Evolutionary conservation across 139 green algal genomes (phyloP).

Genomic region (Pleodorina starrii): DNA sequence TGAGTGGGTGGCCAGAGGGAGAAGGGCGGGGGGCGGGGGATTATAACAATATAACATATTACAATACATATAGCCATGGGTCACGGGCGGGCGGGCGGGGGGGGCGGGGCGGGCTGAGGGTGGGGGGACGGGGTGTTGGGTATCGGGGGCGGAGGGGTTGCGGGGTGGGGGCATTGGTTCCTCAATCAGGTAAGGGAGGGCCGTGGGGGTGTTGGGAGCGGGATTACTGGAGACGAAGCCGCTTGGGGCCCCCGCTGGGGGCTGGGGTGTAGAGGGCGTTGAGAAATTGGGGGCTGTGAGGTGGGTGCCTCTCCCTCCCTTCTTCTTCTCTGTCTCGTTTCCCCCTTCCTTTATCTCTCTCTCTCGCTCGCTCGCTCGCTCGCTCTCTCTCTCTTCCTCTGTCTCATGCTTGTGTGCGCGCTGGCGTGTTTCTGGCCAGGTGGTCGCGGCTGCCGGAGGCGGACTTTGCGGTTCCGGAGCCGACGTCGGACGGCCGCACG

Average conservation of each 20-base stretch:
- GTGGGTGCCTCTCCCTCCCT: too few relatives aligned
- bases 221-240: too few relatives aligned
- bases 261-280: too few relatives aligned
- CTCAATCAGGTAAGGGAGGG: too few relatives aligned
- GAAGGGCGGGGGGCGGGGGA: background rate
- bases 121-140: too few relatives aligned
- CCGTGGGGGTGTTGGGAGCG: too few relatives aligned
- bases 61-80: background rate
- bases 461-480: background rate
- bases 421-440: background rate
- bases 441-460: slow-evolving; percentile 24
- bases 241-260: too few relatives aligned
- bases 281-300: too few relatives aligned
- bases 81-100: too few relatives aligned
- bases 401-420: background rate
- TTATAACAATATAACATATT: background rate
- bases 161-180: background rate
- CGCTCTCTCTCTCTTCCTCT: background rate
- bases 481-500: background rate
- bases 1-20: background rate
- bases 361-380: background rate
- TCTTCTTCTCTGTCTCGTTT: too few relatives aligned
- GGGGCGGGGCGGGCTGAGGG: too few relatives aligned
- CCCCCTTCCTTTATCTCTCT: too few relatives aligned
- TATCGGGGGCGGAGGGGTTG: background rate